Percentiles rank a stretch among this genome's conserved stretches.
phyloP scores from a whole-genome alignment of 768 basidiomycete genomes.

The Trametes elegans region DNA sequence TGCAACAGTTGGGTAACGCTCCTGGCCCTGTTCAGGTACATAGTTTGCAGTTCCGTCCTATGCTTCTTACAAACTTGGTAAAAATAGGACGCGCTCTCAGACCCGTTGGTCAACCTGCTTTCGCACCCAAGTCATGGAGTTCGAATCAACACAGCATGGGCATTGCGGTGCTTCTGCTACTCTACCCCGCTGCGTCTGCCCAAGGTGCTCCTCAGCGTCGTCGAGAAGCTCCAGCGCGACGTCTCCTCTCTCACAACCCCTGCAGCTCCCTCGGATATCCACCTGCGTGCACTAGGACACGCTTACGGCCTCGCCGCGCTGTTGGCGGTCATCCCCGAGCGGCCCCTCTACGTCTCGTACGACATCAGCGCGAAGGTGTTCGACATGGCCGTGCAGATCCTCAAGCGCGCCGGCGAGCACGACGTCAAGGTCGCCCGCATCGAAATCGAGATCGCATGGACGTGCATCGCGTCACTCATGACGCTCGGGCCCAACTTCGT shows the following conservation, averaged over 20 bases:
- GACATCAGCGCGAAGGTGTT: constrained; percentile 90
- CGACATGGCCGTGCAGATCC: constrained; percentile 84
- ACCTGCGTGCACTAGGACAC: constrained; percentile 75
- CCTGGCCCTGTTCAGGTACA: constrained; percentile 82
- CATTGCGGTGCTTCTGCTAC: constrained; percentile 87
- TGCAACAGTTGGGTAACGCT: constrained; percentile 90
- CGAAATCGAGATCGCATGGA: constrained; percentile 95
- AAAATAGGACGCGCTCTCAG: constrained; percentile 68
- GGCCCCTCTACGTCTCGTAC: constrained; percentile 92
- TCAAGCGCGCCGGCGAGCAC: constrained; percentile 91
- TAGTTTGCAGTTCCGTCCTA: background rate
- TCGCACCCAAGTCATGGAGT: constrained; percentile 85
- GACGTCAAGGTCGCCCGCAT: constrained; percentile 77
- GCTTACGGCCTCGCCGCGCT: constrained; percentile 88
- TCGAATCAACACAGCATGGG: constrained; percentile 85
- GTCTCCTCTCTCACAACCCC: constrained; percentile 71
- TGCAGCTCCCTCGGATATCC: constrained; percentile 66
- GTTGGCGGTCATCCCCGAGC: constrained; percentile 79
- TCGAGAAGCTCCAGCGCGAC: constrained; percentile 84
- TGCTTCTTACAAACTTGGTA: background rate
- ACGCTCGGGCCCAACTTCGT: constrained; percentile 92
- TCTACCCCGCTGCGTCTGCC: constrained; percentile 85
- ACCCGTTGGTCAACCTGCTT: constrained; percentile 81
- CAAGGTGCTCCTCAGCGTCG: constrained; percentile 70
- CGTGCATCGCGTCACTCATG: constrained; percentile 86